These are phyloP conservation scores for Cutaneotrichosporon sp. DNA, from an alignment of 1,284 basidiomycete genomes.

Conservation along the genomic window DNA sequence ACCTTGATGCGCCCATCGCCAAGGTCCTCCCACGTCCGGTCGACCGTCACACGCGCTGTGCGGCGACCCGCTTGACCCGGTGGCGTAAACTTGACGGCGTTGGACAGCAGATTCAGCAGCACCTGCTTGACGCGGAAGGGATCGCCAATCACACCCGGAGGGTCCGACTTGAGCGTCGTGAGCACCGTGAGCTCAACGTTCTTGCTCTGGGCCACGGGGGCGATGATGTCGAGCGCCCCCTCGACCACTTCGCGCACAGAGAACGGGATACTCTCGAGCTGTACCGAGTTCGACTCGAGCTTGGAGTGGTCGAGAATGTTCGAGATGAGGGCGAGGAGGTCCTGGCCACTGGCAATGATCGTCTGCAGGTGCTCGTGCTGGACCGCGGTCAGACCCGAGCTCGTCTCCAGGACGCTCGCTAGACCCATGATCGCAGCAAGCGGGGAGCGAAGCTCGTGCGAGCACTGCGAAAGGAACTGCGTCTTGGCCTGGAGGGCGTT, in stretches of 20 bases:
- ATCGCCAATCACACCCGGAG: conserved; percentile 42
- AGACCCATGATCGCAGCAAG: conserved; percentile 52
- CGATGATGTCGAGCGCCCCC: conserved; percentile 44
- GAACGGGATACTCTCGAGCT: conserved; percentile 54
- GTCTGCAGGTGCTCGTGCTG: conserved; percentile 55
- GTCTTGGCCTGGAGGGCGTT: conserved; percentile 42
- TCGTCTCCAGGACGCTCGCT: conserved; percentile 50
- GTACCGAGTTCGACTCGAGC: conserved; percentile 54
- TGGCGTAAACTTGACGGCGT: conserved; percentile 49
- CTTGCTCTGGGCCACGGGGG: conserved; percentile 43
- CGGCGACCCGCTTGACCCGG: conserved; percentile 11
- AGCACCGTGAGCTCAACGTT: conserved; percentile 44
- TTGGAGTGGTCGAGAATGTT: conserved; percentile 56
- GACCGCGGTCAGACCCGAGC: conserved; percentile 46
- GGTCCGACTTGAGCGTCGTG: conserved; percentile 39
- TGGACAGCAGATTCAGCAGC: conserved; percentile 43
- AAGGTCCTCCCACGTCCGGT: conserved; percentile 30
- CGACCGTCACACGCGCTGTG: conserved; percentile 37
- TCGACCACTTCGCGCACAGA: conserved; percentile 50
- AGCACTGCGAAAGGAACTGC: conserved; percentile 45
- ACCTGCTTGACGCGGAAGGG: conserved; percentile 50
- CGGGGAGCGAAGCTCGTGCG: conserved; percentile 56
- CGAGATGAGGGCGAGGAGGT: conserved; percentile 56
- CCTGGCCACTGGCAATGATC: conserved; percentile 54
- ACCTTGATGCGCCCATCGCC: conserved; percentile 29